A percentile compares a stretch with the other conserved stretches of the same genome.
phyloP scores from a whole-genome alignment of 192 early-diverging fungal species.

The Diversispora epigaea region DNA sequence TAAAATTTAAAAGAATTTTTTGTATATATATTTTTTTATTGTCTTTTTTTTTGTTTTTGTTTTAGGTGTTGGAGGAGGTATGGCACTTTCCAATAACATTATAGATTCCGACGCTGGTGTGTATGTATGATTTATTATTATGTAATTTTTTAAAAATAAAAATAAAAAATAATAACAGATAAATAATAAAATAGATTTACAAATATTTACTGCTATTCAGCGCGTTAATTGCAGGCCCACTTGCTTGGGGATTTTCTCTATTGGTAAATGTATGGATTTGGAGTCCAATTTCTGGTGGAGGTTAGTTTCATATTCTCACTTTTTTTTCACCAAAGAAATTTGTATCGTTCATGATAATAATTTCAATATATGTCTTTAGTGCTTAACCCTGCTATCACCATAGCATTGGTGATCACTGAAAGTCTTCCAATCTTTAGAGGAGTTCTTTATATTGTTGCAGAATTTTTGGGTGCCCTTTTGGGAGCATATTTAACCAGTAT shows the following conservation, averaged over 20 bases:
- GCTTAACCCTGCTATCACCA: conserved; percentile 9
- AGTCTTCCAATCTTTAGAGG: background rate
- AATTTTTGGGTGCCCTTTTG: background rate
- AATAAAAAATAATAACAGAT: background rate
- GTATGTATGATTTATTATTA: background rate
- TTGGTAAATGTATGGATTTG: conserved; percentile 10
- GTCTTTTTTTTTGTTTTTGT: background rate
- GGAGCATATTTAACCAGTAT: background rate
- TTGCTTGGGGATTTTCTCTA: conserved; percentile 3
- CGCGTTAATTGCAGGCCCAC: background rate
- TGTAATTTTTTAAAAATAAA: background rate
- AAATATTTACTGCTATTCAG: background rate
- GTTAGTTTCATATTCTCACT: background rate
- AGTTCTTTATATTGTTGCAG: background rate
- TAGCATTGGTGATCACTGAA: background rate
- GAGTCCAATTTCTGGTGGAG: background rate
- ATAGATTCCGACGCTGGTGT: background rate
- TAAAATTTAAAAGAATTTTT: background rate
- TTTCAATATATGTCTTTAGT: background rate
- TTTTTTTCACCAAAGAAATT: background rate
- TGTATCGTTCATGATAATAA: background rate
- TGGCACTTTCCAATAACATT: background rate
- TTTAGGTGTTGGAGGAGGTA: background rate
- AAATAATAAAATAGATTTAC: background rate
- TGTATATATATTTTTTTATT: background rate